phyloP scores from a whole-genome alignment of 345 rosid genomes.

The Citrus cavaleriei region DNA sequence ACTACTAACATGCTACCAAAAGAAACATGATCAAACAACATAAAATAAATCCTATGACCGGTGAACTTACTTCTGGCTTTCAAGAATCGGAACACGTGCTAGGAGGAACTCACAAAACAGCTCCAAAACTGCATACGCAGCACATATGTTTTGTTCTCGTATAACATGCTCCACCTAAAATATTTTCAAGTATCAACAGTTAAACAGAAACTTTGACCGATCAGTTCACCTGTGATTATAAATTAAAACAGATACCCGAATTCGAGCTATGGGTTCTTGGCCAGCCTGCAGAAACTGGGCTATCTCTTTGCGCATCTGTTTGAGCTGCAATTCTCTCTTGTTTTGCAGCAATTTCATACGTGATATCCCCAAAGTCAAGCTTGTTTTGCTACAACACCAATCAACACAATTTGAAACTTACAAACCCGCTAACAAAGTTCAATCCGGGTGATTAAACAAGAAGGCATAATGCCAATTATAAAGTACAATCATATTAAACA shows the following conservation, averaged over 20 bases:
- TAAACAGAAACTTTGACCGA: conserved; percentile 4
- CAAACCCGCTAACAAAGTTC: background rate
- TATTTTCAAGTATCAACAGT: background rate
- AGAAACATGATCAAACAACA: background rate
- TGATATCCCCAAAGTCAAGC: conserved; percentile 69
- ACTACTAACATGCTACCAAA: background rate
- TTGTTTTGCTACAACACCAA: conserved; percentile 63
- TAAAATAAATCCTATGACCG: background rate
- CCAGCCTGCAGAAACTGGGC: conserved; percentile 93
- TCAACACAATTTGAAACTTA: background rate
- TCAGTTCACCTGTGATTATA: background rate
- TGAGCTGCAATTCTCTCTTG: conserved; percentile 89
- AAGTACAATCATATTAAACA: background rate
- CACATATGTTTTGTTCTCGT: conserved; percentile 75
- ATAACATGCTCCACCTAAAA: conserved; percentile 92
- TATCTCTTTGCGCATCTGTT: conserved; percentile 88
- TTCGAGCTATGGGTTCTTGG: conserved; percentile 92
- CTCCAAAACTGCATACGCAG: conserved; percentile 86
- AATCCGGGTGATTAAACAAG: background rate
- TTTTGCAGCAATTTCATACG: conserved; percentile 87
- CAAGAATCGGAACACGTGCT: conserved; percentile 84
- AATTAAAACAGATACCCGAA: conserved; percentile 47
- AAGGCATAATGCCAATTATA: background rate
- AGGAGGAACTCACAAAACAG: conserved; percentile 88
- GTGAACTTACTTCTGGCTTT: conserved; percentile 64